Evolutionary conservation across 2,329 filamentous ascomycete species (phyloP).

Genomic region (Diaporthe capsici): DNA sequence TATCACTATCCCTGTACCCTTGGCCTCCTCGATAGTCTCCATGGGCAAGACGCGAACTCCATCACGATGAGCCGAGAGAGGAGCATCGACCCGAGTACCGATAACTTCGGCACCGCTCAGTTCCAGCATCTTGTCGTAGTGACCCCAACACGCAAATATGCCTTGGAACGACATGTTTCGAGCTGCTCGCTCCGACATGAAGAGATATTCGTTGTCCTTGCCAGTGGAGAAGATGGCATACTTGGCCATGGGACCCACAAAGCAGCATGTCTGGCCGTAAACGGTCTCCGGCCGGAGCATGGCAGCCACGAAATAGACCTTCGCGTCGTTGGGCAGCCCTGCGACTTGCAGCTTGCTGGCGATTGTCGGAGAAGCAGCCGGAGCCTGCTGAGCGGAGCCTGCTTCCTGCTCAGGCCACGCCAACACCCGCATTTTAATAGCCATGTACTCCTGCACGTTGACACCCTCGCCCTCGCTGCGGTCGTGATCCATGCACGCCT

Average conservation of each 20-base stretch:
- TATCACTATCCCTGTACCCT: not conserved
- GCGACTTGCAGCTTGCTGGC: conserved; percentile 9
- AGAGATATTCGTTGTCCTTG: conserved; percentile 8
- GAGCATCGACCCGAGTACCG: conserved; percentile 7
- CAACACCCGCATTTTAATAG: conserved; percentile 5
- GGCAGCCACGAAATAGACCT: conserved; percentile 8
- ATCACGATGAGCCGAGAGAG: conserved; percentile 6
- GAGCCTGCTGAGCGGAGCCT: not conserved
- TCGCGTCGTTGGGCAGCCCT: conserved; percentile 3
- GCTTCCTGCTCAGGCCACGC: conserved; percentile 4
- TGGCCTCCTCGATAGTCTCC: conserved; percentile 10
- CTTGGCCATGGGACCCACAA: conserved; percentile 1
- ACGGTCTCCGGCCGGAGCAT: not conserved
- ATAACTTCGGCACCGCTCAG: conserved; percentile 8
- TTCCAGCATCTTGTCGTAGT: conserved; percentile 9
- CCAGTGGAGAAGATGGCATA: conserved; percentile 11
- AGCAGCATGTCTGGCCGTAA: conserved; percentile 4
- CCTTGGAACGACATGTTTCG: conserved; percentile 3
- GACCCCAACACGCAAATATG: conserved; percentile 9
- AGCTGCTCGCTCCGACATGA: conserved; percentile 8
- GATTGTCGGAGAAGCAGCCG: not conserved
- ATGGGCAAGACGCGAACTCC: conserved; percentile 10
- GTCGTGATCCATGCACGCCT: conserved; percentile 10
- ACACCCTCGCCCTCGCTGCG: conserved; percentile 8
- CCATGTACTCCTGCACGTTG: conserved; percentile 3